phyloP scores from a whole-genome alignment of 257 asterid species.

The Gardenia jasminoides region DNA sequence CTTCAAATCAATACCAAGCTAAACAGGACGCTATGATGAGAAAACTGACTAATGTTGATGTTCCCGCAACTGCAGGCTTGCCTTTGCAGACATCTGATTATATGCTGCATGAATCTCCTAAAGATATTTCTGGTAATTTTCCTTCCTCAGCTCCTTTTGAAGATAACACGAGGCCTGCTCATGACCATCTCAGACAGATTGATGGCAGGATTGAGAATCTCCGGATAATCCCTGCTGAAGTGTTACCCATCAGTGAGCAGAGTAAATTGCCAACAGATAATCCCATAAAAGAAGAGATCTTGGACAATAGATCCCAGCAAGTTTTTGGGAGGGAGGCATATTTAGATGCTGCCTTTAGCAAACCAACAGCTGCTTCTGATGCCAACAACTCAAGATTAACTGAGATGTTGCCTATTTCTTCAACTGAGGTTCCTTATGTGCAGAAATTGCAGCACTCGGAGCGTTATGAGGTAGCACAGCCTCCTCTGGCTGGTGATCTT shows the following conservation, averaged over 20 bases:
- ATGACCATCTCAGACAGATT: conserved; percentile 58
- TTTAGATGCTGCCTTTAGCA: conserved; percentile 13
- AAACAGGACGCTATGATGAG: conserved; percentile 39
- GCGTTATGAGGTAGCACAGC: conserved; percentile 37
- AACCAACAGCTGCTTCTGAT: conserved; percentile 9
- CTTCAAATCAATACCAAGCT: conserved; percentile 58
- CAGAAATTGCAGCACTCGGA: conserved; percentile 39
- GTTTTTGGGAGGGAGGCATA: conserved; percentile 34
- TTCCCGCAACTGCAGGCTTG: conserved; percentile 31
- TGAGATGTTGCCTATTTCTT: conserved; percentile 18
- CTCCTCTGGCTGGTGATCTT: conserved; percentile 38
- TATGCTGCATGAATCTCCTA: conserved; percentile 50
- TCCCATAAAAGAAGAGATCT: conserved; percentile 32
- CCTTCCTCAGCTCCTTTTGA: conserved; percentile 44
- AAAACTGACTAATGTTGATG: conserved; percentile 46
- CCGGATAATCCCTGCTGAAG: conserved; percentile 53
- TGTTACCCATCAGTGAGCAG: conserved; percentile 34
- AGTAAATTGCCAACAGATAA: conserved; percentile 33
- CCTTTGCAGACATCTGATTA: conserved; percentile 49
- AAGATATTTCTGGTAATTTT: conserved; percentile 42
- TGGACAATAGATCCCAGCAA: conserved; percentile 33
- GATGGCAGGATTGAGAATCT: conserved; percentile 73
- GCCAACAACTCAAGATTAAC: conserved; percentile 10
- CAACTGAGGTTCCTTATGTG: conserved; percentile 22
- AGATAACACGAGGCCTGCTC: conserved; percentile 40